Conservation (phyloP, 345 rosid genomes). For the Salix suchowensis region DNA sequence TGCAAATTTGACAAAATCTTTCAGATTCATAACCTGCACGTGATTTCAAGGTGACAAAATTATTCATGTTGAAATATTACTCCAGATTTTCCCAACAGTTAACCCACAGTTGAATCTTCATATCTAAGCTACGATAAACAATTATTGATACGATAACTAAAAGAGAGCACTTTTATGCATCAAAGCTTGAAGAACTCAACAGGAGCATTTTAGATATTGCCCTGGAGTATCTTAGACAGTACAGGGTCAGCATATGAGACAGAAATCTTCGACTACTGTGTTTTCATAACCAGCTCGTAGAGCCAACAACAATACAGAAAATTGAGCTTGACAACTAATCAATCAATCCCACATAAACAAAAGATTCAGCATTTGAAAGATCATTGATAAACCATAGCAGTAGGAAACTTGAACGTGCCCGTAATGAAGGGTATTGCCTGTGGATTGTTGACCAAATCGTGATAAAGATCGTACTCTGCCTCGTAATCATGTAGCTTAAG, state of each 20-base stretch:
- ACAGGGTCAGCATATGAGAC: constrained; percentile 14
- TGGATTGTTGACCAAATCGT: constrained; percentile 51
- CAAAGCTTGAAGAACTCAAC: not conserved
- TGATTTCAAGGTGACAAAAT: not conserved
- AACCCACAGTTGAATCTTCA: not conserved
- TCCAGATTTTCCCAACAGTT: not conserved
- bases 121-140: not conserved
- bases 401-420: constrained; percentile 56
- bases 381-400: constrained; percentile 58
- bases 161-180: not conserved
- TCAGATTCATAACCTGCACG: not conserved
- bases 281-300: constrained; percentile 1
- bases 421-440: constrained; percentile 68
- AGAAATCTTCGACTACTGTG: not conserved
- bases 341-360: not conserved
- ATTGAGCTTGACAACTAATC: constrained; percentile 1
- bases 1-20: not conserved
- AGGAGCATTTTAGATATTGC: constrained; percentile 11
- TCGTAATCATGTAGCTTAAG: constrained; percentile 73
- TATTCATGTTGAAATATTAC: not conserved
- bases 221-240: constrained; percentile 28
- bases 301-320: constrained; percentile 15
- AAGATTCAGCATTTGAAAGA: not conserved
- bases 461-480: constrained; percentile 73
- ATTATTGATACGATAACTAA: not conserved